phyloP scores from a whole-genome alignment of 768 basidiomycete genomes.

The Coprinellus micaceus region DNA sequence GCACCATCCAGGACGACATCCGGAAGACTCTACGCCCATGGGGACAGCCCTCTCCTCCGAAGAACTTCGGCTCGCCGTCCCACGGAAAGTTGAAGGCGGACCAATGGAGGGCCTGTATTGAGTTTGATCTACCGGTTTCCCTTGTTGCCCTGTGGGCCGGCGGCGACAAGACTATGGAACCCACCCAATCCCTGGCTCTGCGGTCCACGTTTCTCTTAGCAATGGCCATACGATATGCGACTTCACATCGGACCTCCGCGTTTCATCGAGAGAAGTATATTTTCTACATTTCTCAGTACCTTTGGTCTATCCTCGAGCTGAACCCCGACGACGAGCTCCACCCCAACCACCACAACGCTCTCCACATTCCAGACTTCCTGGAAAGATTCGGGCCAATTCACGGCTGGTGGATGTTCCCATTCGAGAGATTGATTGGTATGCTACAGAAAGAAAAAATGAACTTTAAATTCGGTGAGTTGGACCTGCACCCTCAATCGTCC shows the following conservation, averaged over 20 bases:
- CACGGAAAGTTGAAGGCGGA: constrained; percentile 23
- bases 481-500: not conserved
- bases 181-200: not conserved
- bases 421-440: constrained; percentile 33
- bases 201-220: constrained; percentile 4
- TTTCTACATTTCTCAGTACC: constrained; percentile 10
- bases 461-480: constrained; percentile 20
- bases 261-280: not conserved
- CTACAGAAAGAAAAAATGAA: constrained; percentile 32
- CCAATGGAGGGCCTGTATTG: constrained; percentile 20
- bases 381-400: constrained; percentile 30
- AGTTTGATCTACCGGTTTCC: constrained; percentile 20
- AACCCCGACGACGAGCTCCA: constrained; percentile 9
- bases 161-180: too few species aligned
- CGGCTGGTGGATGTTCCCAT: constrained; percentile 39
- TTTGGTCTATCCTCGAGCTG: constrained; percentile 7
- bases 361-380: constrained; percentile 35
- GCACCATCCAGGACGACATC: constrained; percentile 9
- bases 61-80: constrained; percentile 11
- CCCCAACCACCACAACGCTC: constrained; percentile 21
- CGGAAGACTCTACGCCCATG: constrained; percentile 6
- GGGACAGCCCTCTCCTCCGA: constrained; percentile 3
- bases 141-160: constrained; percentile 5
- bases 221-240: constrained; percentile 14
- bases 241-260: too few species aligned